These are phyloP conservation scores for Brassica hybrid DNA, from an alignment of 441 rosid species.

Conservation along the genomic window DNA sequence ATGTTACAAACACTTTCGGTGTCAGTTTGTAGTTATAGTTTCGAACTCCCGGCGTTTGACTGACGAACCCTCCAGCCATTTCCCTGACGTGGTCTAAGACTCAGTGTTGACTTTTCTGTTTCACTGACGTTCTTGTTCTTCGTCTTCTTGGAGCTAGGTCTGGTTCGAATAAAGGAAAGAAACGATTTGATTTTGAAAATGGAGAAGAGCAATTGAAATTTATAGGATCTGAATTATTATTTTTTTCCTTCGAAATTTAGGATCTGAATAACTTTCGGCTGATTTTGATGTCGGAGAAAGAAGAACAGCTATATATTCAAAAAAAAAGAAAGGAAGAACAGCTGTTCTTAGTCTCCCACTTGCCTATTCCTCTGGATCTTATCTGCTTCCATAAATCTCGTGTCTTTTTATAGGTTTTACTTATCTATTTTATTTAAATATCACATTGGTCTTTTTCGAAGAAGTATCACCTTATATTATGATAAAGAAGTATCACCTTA, in stretches of 20 bases:
- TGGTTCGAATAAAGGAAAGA: constrained; percentile 4
- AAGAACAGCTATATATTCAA: too few relatives aligned
- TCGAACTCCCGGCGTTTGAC: constrained; percentile 37
- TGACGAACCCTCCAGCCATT: constrained; percentile 51
- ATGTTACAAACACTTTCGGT: constrained; percentile 52
- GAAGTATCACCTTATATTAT: too few relatives aligned
- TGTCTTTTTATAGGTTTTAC: constrained; percentile 34
- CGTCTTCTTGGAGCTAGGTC: constrained; percentile 3
- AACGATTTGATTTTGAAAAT: constrained; percentile 20
- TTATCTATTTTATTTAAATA: too few relatives aligned
- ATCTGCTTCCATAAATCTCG: constrained; percentile 43
- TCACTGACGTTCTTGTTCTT: constrained; percentile 24
- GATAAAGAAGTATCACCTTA: too few relatives aligned
- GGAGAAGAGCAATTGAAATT: constrained; percentile 16
- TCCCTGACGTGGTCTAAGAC: constrained; percentile 27
- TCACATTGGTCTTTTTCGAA: too few relatives aligned
- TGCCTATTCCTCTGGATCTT: constrained; percentile 41
- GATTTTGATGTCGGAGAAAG: background rate
- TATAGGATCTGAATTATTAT: constrained; percentile 16
- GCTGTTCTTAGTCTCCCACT: constrained; percentile 7
- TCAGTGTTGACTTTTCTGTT: constrained; percentile 25
- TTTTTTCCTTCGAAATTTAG: too few relatives aligned
- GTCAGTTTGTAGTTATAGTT: constrained; percentile 53
- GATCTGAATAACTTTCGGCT: background rate
- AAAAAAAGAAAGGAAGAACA: too few relatives aligned